Evolutionary conservation across 1,284 basidiomycete species (phyloP).

Genomic region (Apiotrichum sp.): DNA sequence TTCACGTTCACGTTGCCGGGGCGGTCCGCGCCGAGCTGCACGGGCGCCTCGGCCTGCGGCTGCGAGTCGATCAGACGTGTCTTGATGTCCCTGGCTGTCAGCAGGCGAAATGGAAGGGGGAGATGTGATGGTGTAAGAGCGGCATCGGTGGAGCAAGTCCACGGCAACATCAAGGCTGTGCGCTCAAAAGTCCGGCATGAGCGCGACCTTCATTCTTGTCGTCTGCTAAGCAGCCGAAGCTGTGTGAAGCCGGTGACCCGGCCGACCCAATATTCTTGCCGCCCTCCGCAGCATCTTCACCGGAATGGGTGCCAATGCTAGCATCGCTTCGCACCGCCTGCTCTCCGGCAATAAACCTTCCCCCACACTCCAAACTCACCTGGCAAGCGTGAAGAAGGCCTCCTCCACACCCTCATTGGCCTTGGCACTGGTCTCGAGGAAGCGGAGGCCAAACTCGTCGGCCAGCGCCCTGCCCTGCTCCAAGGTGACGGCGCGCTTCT

Average conservation of each 20-base stretch:
- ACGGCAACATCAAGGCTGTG: too few species aligned
- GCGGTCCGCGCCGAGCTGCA: slow-evolving; percentile 29
- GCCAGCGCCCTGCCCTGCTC: slow-evolving; percentile 65
- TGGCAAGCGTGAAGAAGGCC: slow-evolving; percentile 94
- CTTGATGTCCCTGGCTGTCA: slow-evolving; percentile 79
- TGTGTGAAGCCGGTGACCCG: too few species aligned
- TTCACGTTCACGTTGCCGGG: slow-evolving; percentile 37
- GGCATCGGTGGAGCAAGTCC: too few species aligned
- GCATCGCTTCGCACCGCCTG: background rate
- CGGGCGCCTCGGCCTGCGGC: slow-evolving; percentile 55
- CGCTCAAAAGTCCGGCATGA: too few species aligned
- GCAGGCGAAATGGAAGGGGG: background rate
- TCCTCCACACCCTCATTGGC: slow-evolving; percentile 97
- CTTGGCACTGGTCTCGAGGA: slow-evolving; percentile 98
- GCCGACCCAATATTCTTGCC: too few species aligned
- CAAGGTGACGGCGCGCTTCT: slow-evolving; percentile 83
- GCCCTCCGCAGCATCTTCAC: too few species aligned
- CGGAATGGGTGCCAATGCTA: too few species aligned
- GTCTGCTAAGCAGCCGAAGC: too few species aligned
- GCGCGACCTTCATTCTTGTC: too few species aligned
- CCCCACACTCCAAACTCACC: slow-evolving; percentile 54
- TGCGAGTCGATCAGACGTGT: slow-evolving; percentile 92
- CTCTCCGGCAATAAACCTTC: background rate
- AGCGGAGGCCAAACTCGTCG: slow-evolving; percentile 78
- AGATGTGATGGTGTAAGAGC: too few species aligned